Base-by-base conservation (phyloP, 2,329 filamentous ascomycete genomes). In the Penicillium sp. region DNA sequence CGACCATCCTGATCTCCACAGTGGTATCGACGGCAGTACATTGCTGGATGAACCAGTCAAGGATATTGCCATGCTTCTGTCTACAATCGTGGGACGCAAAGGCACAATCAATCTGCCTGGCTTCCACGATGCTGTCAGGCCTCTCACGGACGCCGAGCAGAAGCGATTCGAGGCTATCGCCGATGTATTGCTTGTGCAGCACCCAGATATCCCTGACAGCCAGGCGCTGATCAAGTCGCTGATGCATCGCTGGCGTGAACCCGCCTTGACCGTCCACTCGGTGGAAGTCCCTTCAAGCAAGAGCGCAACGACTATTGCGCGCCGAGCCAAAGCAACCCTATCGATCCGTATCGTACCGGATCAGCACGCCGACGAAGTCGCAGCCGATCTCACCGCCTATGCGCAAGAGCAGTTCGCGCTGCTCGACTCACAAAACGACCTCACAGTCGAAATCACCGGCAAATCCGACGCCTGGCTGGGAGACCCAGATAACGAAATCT, bases 401-500 rank as follows among this genome's bases (percentile, higher is more conserved):
- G 79, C 97, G 0, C 74, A 85, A 45, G 78, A 82, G 13, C 84
- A 92, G 62, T 99, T 97, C 68, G 80, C 79, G 1, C 75, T 81
- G 16, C 85, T 97, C 2, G 86, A 87, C 31, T 93, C 90, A 1
- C 87, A 89, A 59, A 99, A 99, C 67, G 82, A 81, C 6, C 80
- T 99, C 35, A 88, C 81, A 1, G 84, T 99, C 38, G 87, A 86
- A 31, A 92, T 99, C 62, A 92, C 96, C 62, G 94, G 97, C 69
- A 88, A 90, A 74, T 93, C 94, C 0, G 94, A 99, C 69, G 92
- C 94, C 0, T 99, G 94, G 94, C 84, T 99, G 0, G 93, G 94
- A 14, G 91, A 97, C 66, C 92, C 91, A 4, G 86, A 86, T 47
- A 97, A 96, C 64, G 86, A 92, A 62, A 92, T 97, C 56, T 99